These are phyloP conservation scores for Cylindrotheca closterium DNA, from an alignment of 108 stramenopile species.

Conservation along the genomic window DNA sequence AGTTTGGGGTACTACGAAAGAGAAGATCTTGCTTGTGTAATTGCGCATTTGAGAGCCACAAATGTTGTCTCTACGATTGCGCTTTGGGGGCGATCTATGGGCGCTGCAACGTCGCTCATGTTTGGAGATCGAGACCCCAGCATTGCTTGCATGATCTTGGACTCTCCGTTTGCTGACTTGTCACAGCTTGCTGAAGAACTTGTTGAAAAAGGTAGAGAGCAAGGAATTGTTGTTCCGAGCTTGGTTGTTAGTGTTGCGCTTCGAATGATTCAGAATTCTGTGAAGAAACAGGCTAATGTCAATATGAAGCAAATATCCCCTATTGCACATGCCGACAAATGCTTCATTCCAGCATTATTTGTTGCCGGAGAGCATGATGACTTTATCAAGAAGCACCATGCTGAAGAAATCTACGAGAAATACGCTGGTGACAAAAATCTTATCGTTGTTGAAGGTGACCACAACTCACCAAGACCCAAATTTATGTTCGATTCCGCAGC, in stretches of 20 bases:
- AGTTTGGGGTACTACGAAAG: slow-evolving; percentile 96
- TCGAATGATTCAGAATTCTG: slow-evolving; percentile 80
- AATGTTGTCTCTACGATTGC: slow-evolving; percentile 93
- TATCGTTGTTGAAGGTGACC: slow-evolving; percentile 96
- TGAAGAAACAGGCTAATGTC: slow-evolving; percentile 90
- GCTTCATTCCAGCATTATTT: slow-evolving; percentile 95
- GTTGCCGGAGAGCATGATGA: slow-evolving; percentile 94
- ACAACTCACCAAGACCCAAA: slow-evolving; percentile 93
- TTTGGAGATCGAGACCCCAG: slow-evolving; percentile 97
- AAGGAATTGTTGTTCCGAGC: slow-evolving; percentile 80
- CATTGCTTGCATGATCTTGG: slow-evolving; percentile 96
- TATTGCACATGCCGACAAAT: slow-evolving; percentile 84
- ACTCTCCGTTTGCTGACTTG: slow-evolving; percentile 95
- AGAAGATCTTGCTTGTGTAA: slow-evolving; percentile 93
- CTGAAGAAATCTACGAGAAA: slow-evolving; percentile 77
- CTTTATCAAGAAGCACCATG: slow-evolving; percentile 89
- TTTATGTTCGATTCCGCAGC: slow-evolving; percentile 95
- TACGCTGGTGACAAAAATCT: slow-evolving; percentile 98
- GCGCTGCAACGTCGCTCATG: slow-evolving; percentile 98
- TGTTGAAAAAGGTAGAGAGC: slow-evolving; percentile 93
- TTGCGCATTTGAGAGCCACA: slow-evolving; percentile 89
- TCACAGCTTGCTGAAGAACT: slow-evolving; percentile 92
- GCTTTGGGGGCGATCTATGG: slow-evolving; percentile 98
- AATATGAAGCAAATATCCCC: slow-evolving; percentile 89
- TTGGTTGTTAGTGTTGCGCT: slow-evolving; percentile 79